These are phyloP conservation scores for Paecilomyces variotii DNA, from an alignment of 2,329 filamentous ascomycete genomes.

Conservation along the genomic window DNA sequence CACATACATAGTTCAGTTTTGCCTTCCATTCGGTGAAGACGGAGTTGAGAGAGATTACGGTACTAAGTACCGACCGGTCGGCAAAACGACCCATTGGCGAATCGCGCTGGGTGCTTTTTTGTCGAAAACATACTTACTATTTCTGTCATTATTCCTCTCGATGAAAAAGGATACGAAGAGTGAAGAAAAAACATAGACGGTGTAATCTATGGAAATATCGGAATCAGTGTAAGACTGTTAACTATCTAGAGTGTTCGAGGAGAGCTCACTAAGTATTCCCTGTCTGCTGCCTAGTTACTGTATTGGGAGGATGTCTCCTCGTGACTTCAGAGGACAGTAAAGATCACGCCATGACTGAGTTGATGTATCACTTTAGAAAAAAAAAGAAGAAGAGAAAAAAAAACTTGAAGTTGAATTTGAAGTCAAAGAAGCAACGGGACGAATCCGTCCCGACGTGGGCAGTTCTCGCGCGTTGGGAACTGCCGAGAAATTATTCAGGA, in stretches of 20 bases:
- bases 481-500: neutral
- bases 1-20: too few relatives aligned
- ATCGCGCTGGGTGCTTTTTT: neutral
- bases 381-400: neutral
- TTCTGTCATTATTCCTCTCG: neutral
- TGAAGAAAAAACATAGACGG: neutral
- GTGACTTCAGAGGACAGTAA: too few relatives aligned
- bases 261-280: too few relatives aligned
- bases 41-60: neutral
- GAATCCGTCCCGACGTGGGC: neutral
- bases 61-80: neutral
- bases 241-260: too few relatives aligned
- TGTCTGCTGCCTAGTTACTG: too few relatives aligned
- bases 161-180: neutral
- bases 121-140: neutral
- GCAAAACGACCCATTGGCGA: neutral
- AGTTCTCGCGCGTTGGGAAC: neutral
- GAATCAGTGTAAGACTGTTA: too few relatives aligned
- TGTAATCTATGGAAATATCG: neutral
- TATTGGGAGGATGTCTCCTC: too few relatives aligned
- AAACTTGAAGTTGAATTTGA: too few relatives aligned
- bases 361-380: neutral
- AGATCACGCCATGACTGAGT: too few relatives aligned
- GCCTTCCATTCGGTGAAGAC: neutral
- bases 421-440: neutral